Evolutionary conservation across 768 basidiomycete species (phyloP).

Genomic region (Strobilomyces confusus): DNA sequence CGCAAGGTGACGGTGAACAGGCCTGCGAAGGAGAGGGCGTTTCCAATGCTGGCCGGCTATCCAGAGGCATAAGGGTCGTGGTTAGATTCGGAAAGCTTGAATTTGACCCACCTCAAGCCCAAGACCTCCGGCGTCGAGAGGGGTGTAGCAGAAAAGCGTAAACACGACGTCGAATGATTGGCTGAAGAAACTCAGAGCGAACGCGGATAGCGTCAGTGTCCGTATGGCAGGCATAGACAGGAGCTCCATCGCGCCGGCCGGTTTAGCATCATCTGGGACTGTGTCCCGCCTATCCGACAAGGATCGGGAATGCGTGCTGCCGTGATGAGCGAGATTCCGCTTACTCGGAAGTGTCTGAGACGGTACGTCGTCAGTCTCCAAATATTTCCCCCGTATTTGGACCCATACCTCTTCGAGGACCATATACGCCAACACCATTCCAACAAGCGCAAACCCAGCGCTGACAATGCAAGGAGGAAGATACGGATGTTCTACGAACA

Average conservation of each 20-base stretch:
- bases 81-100: not conserved
- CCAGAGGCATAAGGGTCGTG: not conserved
- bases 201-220: not conserved
- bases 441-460: conserved; percentile 7
- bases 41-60: not conserved
- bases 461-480: conserved; percentile 14
- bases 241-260: not conserved
- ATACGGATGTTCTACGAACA: too few relatives aligned
- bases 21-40: not conserved
- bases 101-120: not conserved
- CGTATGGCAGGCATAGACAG: not conserved
- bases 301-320: not conserved
- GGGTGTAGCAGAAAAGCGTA: not conserved
- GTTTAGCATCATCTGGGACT: not conserved
- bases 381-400: not conserved
- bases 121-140: not conserved
- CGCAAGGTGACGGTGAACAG: not conserved
- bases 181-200: not conserved
- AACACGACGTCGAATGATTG: not conserved
- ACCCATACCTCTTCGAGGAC: conserved; percentile 21
- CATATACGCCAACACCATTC: conserved; percentile 10
- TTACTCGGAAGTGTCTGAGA: conserved; percentile 17
- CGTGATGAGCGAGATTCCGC: conserved; percentile 6
- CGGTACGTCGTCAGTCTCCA: not conserved
- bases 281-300: not conserved